Evolutionary conservation across 164 flowering plant genomes (phyloP).

Genomic region (Hamamelis virginiana): DNA sequence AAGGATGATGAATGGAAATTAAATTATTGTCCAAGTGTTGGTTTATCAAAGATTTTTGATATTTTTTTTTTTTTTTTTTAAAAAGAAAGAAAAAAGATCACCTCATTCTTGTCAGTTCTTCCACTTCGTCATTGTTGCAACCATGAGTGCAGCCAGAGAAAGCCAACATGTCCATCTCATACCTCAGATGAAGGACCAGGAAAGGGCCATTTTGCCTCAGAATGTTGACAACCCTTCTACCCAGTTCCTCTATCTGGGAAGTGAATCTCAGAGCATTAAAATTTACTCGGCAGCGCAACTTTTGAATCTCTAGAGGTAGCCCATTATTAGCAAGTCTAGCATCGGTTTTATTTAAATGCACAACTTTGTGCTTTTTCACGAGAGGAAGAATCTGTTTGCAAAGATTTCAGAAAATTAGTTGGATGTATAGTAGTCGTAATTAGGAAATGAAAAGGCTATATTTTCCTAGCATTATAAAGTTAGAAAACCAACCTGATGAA

Average conservation of each 20-base stretch:
- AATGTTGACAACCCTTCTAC: slow-evolving; percentile 41
- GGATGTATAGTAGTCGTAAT: neutral
- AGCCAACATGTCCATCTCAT: slow-evolving; percentile 73
- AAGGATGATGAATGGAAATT: neutral
- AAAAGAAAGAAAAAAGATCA: slow-evolving; percentile 6
- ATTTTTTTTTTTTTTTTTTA: no score
- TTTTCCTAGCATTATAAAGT: neutral
- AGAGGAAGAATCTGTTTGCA: slow-evolving; percentile 54
- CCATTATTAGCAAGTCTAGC: slow-evolving; percentile 63
- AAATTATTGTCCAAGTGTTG: neutral
- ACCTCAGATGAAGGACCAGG: slow-evolving; percentile 62
- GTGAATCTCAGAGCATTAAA: slow-evolving; percentile 54
- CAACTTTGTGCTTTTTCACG: slow-evolving; percentile 44
- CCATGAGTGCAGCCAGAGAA: slow-evolving; percentile 69
- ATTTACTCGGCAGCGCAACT: slow-evolving; percentile 55
- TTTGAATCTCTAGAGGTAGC: slow-evolving; percentile 47
- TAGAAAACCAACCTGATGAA: slow-evolving; percentile 36
- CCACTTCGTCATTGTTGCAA: slow-evolving; percentile 41
- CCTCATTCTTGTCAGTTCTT: slow-evolving; percentile 55
- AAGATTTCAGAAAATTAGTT: slow-evolving; percentile 12
- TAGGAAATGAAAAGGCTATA: neutral
- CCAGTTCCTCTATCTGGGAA: slow-evolving; percentile 53
- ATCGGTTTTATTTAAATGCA: slow-evolving; percentile 56
- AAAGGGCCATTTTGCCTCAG: slow-evolving; percentile 54
- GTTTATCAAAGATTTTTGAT: neutral